These are phyloP conservation scores for Glycyrrhiza uralensis DNA, from an alignment of 306 rosid species.

Conservation along the genomic window DNA sequence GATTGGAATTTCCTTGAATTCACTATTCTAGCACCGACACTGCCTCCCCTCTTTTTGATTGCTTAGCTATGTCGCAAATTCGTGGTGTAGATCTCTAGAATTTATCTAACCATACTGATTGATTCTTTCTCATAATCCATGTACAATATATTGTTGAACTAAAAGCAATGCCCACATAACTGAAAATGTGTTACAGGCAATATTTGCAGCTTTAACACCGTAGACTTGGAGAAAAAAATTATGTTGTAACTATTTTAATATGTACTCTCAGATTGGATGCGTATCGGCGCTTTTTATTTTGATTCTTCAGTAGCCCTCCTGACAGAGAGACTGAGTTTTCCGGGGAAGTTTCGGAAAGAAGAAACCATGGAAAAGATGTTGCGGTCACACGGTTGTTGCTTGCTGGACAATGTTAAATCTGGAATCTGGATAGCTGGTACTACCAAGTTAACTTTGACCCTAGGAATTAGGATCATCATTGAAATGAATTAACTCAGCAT, in stretches of 20 bases:
- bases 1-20: not conserved
- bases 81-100: not conserved
- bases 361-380: constrained; percentile 45
- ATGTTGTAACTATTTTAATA: constrained; percentile 2
- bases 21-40: not conserved
- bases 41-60: not conserved
- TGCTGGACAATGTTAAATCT: constrained; percentile 61
- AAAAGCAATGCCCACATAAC: not conserved
- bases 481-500: constrained; percentile 4
- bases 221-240: constrained; percentile 2
- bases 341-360: constrained; percentile 39
- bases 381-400: constrained; percentile 63
- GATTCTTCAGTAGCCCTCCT: constrained; percentile 69
- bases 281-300: constrained; percentile 82
- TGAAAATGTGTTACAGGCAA: not conserved
- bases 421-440: constrained; percentile 98
- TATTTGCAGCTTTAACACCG: not conserved
- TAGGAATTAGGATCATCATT: not conserved
- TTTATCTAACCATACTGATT: constrained; percentile 1
- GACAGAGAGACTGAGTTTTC: constrained; percentile 55
- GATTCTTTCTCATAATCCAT: not conserved
- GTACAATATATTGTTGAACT: not conserved
- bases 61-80: not conserved
- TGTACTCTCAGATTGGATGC: constrained; percentile 77
- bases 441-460: constrained; percentile 7